Evolutionary conservation across 2,329 filamentous ascomycete genomes (phyloP).

Genomic region (Alternaria dauci): DNA sequence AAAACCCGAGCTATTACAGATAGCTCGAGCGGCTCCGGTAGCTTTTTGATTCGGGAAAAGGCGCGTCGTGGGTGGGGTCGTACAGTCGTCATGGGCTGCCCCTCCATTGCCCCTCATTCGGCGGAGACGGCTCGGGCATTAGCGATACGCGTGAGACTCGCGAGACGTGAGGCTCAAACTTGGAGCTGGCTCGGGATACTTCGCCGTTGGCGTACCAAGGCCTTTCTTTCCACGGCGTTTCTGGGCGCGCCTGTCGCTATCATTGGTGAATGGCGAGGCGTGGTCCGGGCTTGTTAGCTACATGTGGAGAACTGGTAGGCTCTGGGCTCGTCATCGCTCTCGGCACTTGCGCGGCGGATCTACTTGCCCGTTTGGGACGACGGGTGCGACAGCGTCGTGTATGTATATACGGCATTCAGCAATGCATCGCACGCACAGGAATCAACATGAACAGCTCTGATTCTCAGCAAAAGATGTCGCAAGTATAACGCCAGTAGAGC

Average conservation of each 20-base stretch:
- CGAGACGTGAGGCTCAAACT: slow-evolving; percentile 36
- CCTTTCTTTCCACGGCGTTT: not conserved
- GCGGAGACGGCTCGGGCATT: slow-evolving; percentile 32
- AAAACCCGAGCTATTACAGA: slow-evolving; percentile 19
- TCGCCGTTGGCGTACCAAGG: no score
- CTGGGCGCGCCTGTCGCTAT: slow-evolving; percentile 10
- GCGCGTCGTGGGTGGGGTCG: slow-evolving; percentile 31
- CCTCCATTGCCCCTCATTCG: slow-evolving; percentile 38
- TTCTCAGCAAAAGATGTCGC: not conserved
- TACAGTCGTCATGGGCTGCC: slow-evolving; percentile 30
- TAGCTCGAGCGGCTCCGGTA: slow-evolving; percentile 31
- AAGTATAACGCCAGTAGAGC: not conserved
- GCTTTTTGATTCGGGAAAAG: slow-evolving; percentile 27
- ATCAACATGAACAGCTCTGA: not conserved
- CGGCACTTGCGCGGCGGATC: slow-evolving; percentile 23
- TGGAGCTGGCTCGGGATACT: slow-evolving; percentile 29
- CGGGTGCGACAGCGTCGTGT: slow-evolving; percentile 14
- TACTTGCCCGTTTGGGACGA: slow-evolving; percentile 30
- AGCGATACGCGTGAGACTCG: slow-evolving; percentile 34
- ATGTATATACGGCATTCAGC: slow-evolving; percentile 14
- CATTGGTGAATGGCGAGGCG: slow-evolving; percentile 14
- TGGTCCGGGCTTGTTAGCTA: slow-evolving; percentile 31
- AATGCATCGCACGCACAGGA: not conserved
- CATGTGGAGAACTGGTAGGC: slow-evolving; percentile 20
- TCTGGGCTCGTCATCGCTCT: slow-evolving; percentile 1